Base-by-base conservation (phyloP, 2,329 filamentous ascomycete genomes). In the Neonectria ditissima region DNA sequence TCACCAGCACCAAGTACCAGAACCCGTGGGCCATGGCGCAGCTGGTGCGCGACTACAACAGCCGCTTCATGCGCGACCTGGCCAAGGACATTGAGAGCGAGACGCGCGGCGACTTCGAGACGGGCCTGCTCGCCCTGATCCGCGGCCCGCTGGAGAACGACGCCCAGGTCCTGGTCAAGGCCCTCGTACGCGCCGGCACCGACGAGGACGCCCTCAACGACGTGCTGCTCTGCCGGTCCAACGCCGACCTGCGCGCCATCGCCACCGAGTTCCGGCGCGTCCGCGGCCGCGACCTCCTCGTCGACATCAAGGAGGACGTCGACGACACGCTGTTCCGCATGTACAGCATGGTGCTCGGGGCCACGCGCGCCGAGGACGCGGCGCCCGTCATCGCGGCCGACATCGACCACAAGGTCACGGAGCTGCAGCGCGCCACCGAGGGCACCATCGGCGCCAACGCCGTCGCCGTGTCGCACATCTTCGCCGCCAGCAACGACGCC, bases 201-300 rank as follows among this genome's bases (percentile, higher is more conserved):
- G 77, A 80, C 32, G 74, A 79, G 45, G 73, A 75, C 22, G 74
- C 76, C 4, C 64, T 80, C 6, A 77, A 75, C 10, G 77, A 78
- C 16, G 75, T 79, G 3, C 70, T 80, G 0, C 62, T 79, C 1
- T 74, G 75, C 22, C 77, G 77, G 0, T 78, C 76, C 11, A 80
- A 80, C 28, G 76, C 77, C 3, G 77, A 80, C 41, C 71, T 79
- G 1, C 69, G 73, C 4, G 77, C 76, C 13, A 79, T 80, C 8
- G 20, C 32, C 1, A 64, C 69, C 3, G 74, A 77, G 62, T 80
- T 78, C 32, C 71, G 59, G 53, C 70, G 70, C 4, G 51, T 72
- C 44, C 66, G 69, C 1, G 74, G 72, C 51, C 69, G 65, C 2
- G 76, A 79, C 1, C 69, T 80, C 4, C 55, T 76, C 0, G 62